Evolutionary conservation across 139 green algal species (phyloP).

Genomic region (Chloropicon primus): DNA sequence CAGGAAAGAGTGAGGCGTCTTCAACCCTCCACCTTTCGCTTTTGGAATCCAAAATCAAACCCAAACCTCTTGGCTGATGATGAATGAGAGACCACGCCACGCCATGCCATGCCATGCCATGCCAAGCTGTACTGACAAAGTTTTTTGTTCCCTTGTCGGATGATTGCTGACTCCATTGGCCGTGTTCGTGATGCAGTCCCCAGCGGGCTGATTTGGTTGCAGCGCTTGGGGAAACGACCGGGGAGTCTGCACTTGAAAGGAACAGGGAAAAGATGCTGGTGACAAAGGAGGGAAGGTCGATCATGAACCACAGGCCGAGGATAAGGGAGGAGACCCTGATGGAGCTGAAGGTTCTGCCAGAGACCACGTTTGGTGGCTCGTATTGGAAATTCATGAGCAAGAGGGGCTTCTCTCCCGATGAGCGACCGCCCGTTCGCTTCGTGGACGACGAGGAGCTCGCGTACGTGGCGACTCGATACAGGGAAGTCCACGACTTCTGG

Average conservation of each 20-base stretch:
- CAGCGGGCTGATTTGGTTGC: neutral
- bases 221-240: slow-evolving; percentile 43
- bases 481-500: slow-evolving; percentile 83
- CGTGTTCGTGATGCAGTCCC: no score
- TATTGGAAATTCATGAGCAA: slow-evolving; percentile 84
- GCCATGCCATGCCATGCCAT: no score
- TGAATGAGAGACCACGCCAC: no score
- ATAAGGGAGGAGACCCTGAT: slow-evolving; percentile 36
- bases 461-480: slow-evolving; percentile 47
- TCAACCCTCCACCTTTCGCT: no score
- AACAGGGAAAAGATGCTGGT: slow-evolving; percentile 59
- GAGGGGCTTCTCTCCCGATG: slow-evolving; percentile 62
- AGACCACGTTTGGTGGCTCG: slow-evolving; percentile 62
- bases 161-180: no score
- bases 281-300: slow-evolving; percentile 30
- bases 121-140: no score
- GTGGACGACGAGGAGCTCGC: slow-evolving; percentile 86
- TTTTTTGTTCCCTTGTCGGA: no score
- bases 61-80: no score
- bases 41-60: no score
- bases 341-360: slow-evolving; percentile 1
- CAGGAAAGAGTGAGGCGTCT: no score
- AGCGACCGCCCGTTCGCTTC: slow-evolving; percentile 69
- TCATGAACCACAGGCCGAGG: slow-evolving; percentile 45
- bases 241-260: slow-evolving; percentile 20